Conservation (phyloP, 169 alveolate species). For the Eimeria zaria region DNA sequence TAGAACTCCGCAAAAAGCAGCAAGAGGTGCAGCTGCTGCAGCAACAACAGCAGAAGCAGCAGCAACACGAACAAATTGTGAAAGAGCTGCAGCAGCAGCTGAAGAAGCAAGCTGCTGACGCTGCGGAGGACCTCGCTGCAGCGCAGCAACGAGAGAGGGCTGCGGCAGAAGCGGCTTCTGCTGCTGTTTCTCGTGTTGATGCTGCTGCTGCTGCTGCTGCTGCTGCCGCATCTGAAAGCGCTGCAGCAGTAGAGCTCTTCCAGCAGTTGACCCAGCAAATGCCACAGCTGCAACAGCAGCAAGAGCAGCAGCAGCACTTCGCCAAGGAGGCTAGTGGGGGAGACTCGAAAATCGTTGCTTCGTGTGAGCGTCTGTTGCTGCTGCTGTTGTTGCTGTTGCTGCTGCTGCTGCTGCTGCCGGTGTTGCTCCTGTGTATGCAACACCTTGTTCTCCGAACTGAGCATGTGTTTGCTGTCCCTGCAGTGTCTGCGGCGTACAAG, state of each 20-base stretch:
- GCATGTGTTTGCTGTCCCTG: background rate
- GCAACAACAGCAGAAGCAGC: conserved; percentile 45
- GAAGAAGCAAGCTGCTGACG: conserved; percentile 31
- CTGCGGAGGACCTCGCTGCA: background rate
- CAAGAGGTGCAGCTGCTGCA: conserved; percentile 1
- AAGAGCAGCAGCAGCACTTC: conserved; percentile 17
- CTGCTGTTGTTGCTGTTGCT: background rate
- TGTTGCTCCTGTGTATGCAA: conserved; percentile 1
- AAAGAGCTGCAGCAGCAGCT: conserved; percentile 24
- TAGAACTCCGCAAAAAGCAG: background rate
- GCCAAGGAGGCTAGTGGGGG: background rate
- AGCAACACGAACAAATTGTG: background rate
- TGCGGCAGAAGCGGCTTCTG: conserved; percentile 31
- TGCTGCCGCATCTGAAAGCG: conserved; percentile 16
- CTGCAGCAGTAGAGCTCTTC: conserved; percentile 39
- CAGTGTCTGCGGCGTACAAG: conserved; percentile 20
- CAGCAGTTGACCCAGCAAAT: background rate
- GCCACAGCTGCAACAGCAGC: conserved; percentile 47
- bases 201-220: conserved; percentile 40
- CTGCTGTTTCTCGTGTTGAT: conserved; percentile 36
- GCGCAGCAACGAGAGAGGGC: conserved; percentile 45
- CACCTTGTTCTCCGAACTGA: background rate
- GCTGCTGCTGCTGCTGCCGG: conserved; percentile 33
- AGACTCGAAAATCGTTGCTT: conserved; percentile 5
- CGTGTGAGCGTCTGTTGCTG: conserved; percentile 14